Evolutionary conservation across 306 rosid species (phyloP), one percentile per base, ranked within the genome.

Genomic region (Acmispon strigosus): DNA sequence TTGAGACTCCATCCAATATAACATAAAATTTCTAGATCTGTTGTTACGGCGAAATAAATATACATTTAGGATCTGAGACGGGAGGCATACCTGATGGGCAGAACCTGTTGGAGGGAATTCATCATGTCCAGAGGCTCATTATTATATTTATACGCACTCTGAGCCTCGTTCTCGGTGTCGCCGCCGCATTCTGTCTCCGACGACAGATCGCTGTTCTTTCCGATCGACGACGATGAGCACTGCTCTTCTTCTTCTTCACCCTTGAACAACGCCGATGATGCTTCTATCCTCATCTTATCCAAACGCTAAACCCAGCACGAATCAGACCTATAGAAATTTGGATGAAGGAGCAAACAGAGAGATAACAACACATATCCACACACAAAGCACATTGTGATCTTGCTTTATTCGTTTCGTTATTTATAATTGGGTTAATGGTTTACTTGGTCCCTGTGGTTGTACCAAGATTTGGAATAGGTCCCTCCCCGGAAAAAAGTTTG

Each of bases 31-130:
- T 22, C 24, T 22, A 2, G 24, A 22, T 22, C n/a, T n/a, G n/a
- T n/a, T n/a, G n/a, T n/a, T n/a, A n/a, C n/a, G n/a, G n/a, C n/a
- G n/a, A n/a, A n/a, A n/a, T n/a, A n/a, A n/a, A n/a, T n/a, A n/a
- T n/a, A n/a, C n/a, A n/a, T n/a, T n/a, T n/a, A n/a, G n/a, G n/a
- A n/a, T n/a, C n/a, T n/a, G n/a, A n/a, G n/a, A n/a, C n/a, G n/a
- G n/a, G n/a, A n/a, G n/a, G n/a, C n/a, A n/a, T 58, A 91, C 92
- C 97, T 85, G 62, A 82, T 41, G 27, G 96, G 97, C 10, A 91
- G 78, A 65, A 84, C 89, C 62, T 91, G 86, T 77, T 91, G 86
- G 45, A 89, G 72, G 20, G 92, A 78, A 20, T 87, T 83, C 97
- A 89, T 89, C 90, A 79, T 65, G 59, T 89, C 79, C 18, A 89